Conservation (phyloP, 345 rosid genomes). For the Euphorbia lathyris region DNA sequence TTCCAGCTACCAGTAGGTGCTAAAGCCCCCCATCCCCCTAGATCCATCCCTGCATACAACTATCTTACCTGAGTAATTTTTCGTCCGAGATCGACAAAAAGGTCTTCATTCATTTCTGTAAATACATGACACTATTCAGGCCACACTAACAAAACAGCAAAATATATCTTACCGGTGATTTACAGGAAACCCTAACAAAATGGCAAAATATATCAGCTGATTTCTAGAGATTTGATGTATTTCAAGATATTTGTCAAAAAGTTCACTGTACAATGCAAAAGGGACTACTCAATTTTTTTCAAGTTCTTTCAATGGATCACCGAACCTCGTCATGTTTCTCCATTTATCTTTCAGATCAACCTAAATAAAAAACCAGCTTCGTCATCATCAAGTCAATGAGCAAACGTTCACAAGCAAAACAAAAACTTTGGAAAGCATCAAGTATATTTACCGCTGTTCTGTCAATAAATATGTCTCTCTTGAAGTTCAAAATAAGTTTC, state of each 20-base stretch:
- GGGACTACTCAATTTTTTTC: neutral
- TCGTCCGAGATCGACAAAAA: no score
- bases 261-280: neutral
- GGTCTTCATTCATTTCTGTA: no score
- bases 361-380: constrained; percentile 23
- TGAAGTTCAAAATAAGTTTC: constrained; percentile 36
- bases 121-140: no score
- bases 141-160: no score
- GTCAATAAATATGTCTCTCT: constrained; percentile 24
- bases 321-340: constrained; percentile 46
- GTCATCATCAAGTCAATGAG: neutral
- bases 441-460: constrained; percentile 41
- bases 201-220: neutral
- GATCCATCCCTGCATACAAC: no score
- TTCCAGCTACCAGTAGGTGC: no score
- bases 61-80: no score
- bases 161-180: neutral
- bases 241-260: neutral
- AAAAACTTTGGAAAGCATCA: neutral
- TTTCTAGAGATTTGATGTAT: neutral
- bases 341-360: constrained; percentile 71
- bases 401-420: neutral
- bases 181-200: neutral
- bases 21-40: no score
- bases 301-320: neutral